Base-by-base conservation (phyloP, 768 basidiomycete species). In the Auricularia cornea region DNA sequence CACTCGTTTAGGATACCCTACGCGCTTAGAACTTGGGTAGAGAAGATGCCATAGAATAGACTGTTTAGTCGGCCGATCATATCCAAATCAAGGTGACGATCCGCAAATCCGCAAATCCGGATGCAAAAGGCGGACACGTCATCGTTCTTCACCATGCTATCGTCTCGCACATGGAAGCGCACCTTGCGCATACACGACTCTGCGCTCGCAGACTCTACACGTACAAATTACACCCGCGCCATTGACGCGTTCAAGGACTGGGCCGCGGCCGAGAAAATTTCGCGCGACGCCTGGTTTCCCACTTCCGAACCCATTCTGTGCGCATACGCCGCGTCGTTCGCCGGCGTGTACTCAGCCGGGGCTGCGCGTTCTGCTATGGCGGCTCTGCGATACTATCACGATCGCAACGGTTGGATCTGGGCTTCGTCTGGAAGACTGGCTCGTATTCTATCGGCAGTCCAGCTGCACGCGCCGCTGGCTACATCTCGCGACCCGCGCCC, bases 401-500 rank as follows among this genome's bases (percentile, higher is more conserved):
- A 48, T 6, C 44, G 44, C 12, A 10, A 20, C 6, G 44, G 44
- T 18, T 48, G 16, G 44, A 10, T 6, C 6, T 48, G 44, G 44
- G 18, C 23, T 6, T 20, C 44, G 18, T 48, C 44, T 10, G 12
- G 12, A 18, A 18, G 44, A 2, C 44, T 48, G 10, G 23, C 44
- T 14, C 44, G 44, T 14, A 48, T 48, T 48, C 44, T 48, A 6
- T 5, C 6, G 12, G 16, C 44, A 10, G 44, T 48, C 12, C 10
- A 48, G 23, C 12, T 20, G 18, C 18, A 18, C 18, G 44, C 44
- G 16, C 44, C 44, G 44, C 12, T 6, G 12, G 6, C 12, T 6
- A 14, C 44, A 14, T 6, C 18, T 6, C 16, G 23, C 6, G 44
- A 48, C 6, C 18, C 44, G 1, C 67, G 74, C 0, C 77, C 76